Evolutionary conservation across 1,284 basidiomycete species (phyloP).

Genomic region (Rhizopogon parksii): DNA sequence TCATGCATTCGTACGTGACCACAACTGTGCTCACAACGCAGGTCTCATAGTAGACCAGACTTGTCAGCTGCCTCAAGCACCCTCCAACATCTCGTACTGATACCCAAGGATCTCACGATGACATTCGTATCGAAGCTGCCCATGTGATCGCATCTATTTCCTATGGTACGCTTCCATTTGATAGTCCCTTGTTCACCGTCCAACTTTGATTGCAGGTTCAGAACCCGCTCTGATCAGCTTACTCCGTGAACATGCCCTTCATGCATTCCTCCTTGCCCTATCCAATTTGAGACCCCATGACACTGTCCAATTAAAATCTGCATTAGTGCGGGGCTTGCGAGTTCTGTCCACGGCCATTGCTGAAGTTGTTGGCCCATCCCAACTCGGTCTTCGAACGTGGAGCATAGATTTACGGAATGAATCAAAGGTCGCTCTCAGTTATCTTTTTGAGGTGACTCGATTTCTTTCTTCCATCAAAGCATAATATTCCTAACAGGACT

Average conservation of each 20-base stretch:
- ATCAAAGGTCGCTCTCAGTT: slow-evolving; percentile 49
- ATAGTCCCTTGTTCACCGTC: background rate
- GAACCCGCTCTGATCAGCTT: slow-evolving; percentile 52
- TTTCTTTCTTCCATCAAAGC: background rate
- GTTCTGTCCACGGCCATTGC: slow-evolving; percentile 52
- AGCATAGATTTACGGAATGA: slow-evolving; percentile 40
- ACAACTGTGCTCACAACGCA: background rate
- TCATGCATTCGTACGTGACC: slow-evolving; percentile 45
- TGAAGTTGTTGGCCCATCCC: slow-evolving; percentile 57
- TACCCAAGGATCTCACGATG: slow-evolving; percentile 34
- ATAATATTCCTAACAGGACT: background rate
- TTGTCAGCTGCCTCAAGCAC: slow-evolving; percentile 50
- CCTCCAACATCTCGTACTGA: slow-evolving; percentile 30
- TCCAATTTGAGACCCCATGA: slow-evolving; percentile 36
- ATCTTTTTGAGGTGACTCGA: slow-evolving; percentile 48
- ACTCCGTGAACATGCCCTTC: slow-evolving; percentile 46
- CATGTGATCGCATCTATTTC: slow-evolving; percentile 68
- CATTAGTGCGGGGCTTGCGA: slow-evolving; percentile 54
- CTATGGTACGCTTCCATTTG: slow-evolving; percentile 38
- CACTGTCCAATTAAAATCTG: slow-evolving; percentile 40
- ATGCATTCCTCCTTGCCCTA: slow-evolving; percentile 52
- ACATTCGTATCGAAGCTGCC: slow-evolving; percentile 62
- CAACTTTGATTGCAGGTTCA: slow-evolving; percentile 37
- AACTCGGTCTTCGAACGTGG: slow-evolving; percentile 53
- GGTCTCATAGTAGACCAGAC: slow-evolving; percentile 28